These are phyloP conservation scores for Micromonas pusilla DNA, from an alignment of 139 green algal species.

Conservation along the genomic window DNA sequence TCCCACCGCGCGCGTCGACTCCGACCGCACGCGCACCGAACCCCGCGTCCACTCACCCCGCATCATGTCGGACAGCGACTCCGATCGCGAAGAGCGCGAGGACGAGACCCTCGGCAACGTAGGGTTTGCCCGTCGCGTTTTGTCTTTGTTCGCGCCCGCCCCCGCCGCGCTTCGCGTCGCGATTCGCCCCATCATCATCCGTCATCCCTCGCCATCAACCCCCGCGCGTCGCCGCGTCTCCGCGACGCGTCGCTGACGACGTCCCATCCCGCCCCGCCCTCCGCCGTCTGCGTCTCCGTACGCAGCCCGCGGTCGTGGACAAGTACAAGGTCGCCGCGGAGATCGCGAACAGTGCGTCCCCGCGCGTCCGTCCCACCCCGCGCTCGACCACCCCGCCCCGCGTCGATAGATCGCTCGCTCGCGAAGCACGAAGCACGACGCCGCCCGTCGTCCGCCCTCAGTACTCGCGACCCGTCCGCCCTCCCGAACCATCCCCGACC, in stretches of 20 bases:
- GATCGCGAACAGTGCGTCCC: slow-evolving; percentile 85
- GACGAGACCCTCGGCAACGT: slow-evolving; percentile 53
- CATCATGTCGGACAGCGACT: slow-evolving; percentile 52
- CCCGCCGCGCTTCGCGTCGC: neutral
- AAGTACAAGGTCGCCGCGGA: slow-evolving; percentile 98
- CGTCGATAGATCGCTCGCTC: slow-evolving; percentile 6
- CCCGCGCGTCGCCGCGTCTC: neutral
- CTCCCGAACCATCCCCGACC: neutral
- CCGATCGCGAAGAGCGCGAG: slow-evolving; percentile 42
- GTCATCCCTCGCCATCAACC: no score
- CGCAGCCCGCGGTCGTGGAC: slow-evolving; percentile 85
- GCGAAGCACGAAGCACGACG: neutral
- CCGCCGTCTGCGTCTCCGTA: slow-evolving; percentile 32
- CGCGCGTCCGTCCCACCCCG: neutral
- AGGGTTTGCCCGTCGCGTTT: neutral
- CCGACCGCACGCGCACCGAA: no score
- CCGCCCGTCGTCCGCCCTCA: neutral
- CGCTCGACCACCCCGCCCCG: neutral
- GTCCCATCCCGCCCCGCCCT: neutral
- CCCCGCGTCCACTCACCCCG: neutral
- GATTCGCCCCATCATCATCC: neutral
- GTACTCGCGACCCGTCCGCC: neutral
- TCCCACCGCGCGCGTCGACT: no score
- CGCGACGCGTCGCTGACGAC: neutral
- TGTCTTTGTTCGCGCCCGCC: neutral